Conservation (phyloP, 495 filamentous ascomycete species). For the Lepraria neglecta region DNA sequence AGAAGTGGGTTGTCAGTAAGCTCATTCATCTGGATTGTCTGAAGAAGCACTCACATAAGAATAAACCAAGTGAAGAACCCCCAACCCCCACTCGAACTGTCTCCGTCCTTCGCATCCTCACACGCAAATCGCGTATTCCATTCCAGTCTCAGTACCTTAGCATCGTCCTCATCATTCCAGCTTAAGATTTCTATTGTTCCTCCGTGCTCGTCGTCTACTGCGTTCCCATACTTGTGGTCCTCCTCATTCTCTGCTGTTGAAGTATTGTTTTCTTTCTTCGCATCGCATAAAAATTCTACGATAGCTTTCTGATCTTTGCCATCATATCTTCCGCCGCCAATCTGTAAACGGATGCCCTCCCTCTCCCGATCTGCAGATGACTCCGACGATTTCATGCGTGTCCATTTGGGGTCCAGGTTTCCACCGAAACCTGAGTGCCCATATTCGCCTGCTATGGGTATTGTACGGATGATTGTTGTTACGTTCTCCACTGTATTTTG, state of each 20-base stretch:
- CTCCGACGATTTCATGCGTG: conserved; percentile 53
- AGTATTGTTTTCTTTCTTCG: conserved; percentile 27
- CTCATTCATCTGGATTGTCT: background rate
- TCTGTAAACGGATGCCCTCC: conserved; percentile 63
- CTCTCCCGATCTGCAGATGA: conserved; percentile 51
- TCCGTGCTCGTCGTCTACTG: conserved; percentile 36
- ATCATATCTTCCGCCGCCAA: conserved; percentile 60
- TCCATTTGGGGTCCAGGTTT: conserved; percentile 54
- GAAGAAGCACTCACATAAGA: conserved; percentile 67
- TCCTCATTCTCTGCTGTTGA: conserved; percentile 35
- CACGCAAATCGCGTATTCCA: conserved; percentile 88
- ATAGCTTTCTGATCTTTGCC: conserved; percentile 52
- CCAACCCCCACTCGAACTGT: conserved; percentile 50
- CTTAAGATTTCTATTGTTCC: conserved; percentile 65
- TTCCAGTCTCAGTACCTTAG: conserved; percentile 58
- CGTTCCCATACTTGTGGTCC: conserved; percentile 32
- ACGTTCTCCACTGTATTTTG: conserved; percentile 40
- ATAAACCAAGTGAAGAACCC: conserved; percentile 98
- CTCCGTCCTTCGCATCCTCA: conserved; percentile 49
- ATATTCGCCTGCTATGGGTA: conserved; percentile 71
- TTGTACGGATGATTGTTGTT: conserved; percentile 42
- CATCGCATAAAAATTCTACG: conserved; percentile 72
- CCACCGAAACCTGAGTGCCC: conserved; percentile 41
- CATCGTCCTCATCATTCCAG: conserved; percentile 52
- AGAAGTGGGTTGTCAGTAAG: background rate